A percentile compares a stretch with the other conserved stretches of the same genome.
Conservation (phyloP, 192 early-diverging fungal species). For the Entomortierella chlamydospora region DNA sequence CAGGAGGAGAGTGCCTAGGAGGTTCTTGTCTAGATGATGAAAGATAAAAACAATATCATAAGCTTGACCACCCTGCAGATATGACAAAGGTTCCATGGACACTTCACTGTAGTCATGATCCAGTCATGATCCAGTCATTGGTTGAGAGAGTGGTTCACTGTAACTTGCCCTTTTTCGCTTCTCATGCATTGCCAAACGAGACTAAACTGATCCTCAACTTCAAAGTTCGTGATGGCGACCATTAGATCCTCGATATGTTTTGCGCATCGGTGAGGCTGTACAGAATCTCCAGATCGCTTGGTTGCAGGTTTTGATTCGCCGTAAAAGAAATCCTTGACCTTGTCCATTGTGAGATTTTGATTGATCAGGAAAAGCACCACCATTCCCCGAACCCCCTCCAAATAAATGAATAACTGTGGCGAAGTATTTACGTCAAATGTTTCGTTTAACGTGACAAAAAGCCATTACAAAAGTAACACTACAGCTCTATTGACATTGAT, state of each 20-base stretch:
- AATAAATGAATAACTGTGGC: neutral
- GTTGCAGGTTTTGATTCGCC: constrained; percentile 13
- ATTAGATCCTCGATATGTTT: constrained; percentile 53
- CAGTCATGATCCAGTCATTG: too few relatives aligned
- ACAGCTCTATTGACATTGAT: too few relatives aligned
- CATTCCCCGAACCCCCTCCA: neutral
- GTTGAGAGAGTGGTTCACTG: too few relatives aligned
- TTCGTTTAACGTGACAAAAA: too few relatives aligned
- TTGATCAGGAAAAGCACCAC: neutral
- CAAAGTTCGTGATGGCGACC: constrained; percentile 40
- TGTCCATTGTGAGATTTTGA: constrained; percentile 22
- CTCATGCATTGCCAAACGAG: constrained; percentile 49
- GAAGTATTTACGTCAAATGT: too few relatives aligned
- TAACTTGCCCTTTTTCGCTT: constrained; percentile 38
- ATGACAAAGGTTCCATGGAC: too few relatives aligned
- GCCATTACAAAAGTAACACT: too few relatives aligned
- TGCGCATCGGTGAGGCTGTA: constrained; percentile 41
- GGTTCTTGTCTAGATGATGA: constrained; percentile 26
- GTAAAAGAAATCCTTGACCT: constrained; percentile 22
- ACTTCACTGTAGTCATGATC: too few relatives aligned
- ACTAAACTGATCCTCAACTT: constrained; percentile 42
- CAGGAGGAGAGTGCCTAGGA: constrained; percentile 18
- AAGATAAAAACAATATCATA: too few relatives aligned
- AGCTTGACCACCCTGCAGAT: too few relatives aligned
- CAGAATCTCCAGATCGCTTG: neutral